phyloP scores from a whole-genome alignment of 2,329 filamentous ascomycete genomes.

The Xylaria arbuscula region DNA sequence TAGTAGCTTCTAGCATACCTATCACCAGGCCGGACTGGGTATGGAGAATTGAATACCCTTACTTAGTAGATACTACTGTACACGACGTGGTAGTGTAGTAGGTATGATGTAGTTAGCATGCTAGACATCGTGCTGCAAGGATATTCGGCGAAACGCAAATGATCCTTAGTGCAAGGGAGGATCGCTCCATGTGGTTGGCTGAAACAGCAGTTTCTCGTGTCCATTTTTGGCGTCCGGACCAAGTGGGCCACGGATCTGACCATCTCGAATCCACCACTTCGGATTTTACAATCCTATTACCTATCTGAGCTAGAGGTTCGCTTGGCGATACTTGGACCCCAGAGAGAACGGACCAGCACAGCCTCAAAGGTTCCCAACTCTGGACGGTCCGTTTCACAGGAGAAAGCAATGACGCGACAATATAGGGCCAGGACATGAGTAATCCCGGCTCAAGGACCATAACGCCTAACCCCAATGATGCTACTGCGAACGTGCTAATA shows the following conservation, averaged over 20 bases:
- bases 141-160: conserved; percentile 43
- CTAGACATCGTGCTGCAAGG: conserved; percentile 35
- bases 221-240: conserved; percentile 53
- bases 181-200: conserved; percentile 51
- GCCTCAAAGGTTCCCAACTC: conserved; percentile 22
- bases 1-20: not conserved
- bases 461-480: not conserved
- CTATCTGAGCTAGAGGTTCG: conserved; percentile 29
- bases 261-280: conserved; percentile 23
- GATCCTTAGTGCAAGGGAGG: conserved; percentile 33
- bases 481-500: not conserved
- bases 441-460: conserved; percentile 7
- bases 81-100: conserved; percentile 10
- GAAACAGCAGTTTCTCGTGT: conserved; percentile 59
- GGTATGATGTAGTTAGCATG: conserved; percentile 19
- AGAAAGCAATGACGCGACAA: conserved; percentile 3
- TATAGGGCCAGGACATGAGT: conserved; percentile 4
- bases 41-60: conserved; percentile 11
- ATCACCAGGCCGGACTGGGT: conserved; percentile 11
- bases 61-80: not conserved
- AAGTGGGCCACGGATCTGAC: conserved; percentile 43
- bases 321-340: conserved; percentile 16
- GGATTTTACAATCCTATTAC: conserved; percentile 35
- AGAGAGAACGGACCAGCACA: conserved; percentile 23
- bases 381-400: conserved; percentile 18